Base-by-base conservation (phyloP, 768 basidiomycete species). In the Rhizopogon sp. region DNA sequence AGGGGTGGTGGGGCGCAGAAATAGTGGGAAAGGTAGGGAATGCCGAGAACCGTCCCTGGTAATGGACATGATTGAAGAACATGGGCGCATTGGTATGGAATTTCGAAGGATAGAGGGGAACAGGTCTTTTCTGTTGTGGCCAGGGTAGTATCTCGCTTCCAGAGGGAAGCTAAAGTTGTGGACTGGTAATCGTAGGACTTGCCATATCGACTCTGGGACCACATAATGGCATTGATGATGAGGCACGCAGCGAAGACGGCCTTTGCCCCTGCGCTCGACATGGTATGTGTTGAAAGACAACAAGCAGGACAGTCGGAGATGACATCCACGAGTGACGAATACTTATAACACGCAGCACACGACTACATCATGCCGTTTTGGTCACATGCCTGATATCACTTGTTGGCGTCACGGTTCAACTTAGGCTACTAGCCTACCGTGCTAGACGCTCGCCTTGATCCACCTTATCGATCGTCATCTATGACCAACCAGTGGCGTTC, bases 11-110 rank as follows among this genome's bases (percentile, higher is more conserved):
- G 71, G 1, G 87, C 70, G 68, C 91, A 93, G 64, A 85, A 93
- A 68, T 92, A 93, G 14, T 69, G 62, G 39, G 74, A 75, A 17
- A 90, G 76, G 67, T 93, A 93, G 14, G 81, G 75, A 33, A 93
- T 78, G 25, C 80, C 79, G 44, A 92, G 80, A 63, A 90, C 74
- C 1, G 91, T 91, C 5, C 76, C 70, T 13, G 85, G 73, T 9
- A 69, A 58, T 2, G 80, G 74, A 67, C 91, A 93, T n/a, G 66
- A 57, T 2, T 79, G 70, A 17, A 69, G 65, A 52, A 87, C 87
- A 70, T 89, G 82, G 16, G 66, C 52, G 64, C 91, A 93, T 70
- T 93, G 90, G 11, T 78, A 68, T 10, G 68, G 64, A 2, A 72
- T 49, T 2, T 82, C 80, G 35, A 83, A 69, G 16, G 78, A 71